phyloP scores from a whole-genome alignment of 2,329 filamentous ascomycete genomes.

The Fusarium sp. region DNA sequence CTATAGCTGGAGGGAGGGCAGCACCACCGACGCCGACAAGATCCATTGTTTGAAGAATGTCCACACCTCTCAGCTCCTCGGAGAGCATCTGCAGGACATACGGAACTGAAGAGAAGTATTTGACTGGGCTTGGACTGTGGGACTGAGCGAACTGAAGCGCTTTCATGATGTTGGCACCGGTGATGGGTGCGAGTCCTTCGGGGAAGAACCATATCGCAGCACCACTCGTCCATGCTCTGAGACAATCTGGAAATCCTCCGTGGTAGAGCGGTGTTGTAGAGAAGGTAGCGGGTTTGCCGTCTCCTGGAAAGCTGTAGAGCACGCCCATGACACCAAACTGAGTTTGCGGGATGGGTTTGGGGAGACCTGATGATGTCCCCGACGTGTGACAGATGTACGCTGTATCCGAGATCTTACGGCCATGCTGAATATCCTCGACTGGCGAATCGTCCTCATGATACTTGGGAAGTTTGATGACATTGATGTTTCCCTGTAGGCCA shows the following conservation, averaged over 20 bases:
- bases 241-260: slow-evolving; percentile 72
- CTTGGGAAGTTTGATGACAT: slow-evolving; percentile 23
- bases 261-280: slow-evolving; percentile 76
- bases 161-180: slow-evolving; percentile 63
- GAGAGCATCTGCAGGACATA: slow-evolving; percentile 68
- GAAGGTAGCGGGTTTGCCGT: slow-evolving; percentile 63
- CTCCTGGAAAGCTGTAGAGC: slow-evolving; percentile 60
- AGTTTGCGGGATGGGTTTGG: slow-evolving; percentile 71
- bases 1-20: slow-evolving; percentile 65
- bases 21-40: slow-evolving; percentile 75
- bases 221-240: slow-evolving; percentile 71
- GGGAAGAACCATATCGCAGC: slow-evolving; percentile 74
- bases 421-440: neutral
- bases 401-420: slow-evolving; percentile 49
- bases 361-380: slow-evolving; percentile 72
- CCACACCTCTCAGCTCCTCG: slow-evolving; percentile 57
- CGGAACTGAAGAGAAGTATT: slow-evolving; percentile 73
- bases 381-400: slow-evolving; percentile 74
- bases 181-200: slow-evolving; percentile 67
- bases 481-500: neutral
- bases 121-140: slow-evolving; percentile 51
- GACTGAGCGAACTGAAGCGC: slow-evolving; percentile 58
- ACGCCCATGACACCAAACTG: slow-evolving; percentile 68
- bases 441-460: slow-evolving; percentile 1
- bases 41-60: slow-evolving; percentile 63